Evolutionary conservation across 495 filamentous ascomycete species (phyloP).

Genomic region (Antarctomyces pellizariae): DNA sequence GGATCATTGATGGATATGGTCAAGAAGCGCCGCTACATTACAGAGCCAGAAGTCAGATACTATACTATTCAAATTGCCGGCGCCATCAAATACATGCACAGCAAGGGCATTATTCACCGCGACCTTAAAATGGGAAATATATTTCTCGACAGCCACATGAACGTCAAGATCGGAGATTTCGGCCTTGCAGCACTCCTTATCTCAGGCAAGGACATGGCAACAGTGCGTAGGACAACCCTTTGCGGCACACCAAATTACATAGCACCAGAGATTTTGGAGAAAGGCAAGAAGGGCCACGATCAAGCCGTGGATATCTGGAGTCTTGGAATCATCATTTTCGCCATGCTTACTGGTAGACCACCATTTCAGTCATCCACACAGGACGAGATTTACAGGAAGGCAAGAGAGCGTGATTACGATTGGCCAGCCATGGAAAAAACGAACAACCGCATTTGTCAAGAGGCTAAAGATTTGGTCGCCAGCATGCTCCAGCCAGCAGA

Average conservation of each 20-base stretch:
- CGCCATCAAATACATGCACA: conserved; percentile 92
- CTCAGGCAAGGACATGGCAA: conserved; percentile 59
- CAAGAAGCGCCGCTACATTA: conserved; percentile 62
- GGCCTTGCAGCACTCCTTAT: conserved; percentile 83
- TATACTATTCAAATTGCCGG: conserved; percentile 87
- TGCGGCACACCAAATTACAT: conserved; percentile 98
- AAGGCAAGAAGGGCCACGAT: conserved; percentile 68
- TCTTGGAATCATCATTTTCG: conserved; percentile 87
- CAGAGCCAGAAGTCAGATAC: conserved; percentile 73
- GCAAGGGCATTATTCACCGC: conserved; percentile 81
- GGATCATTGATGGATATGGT: conserved; percentile 99
- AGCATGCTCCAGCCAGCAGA: conserved; percentile 53
- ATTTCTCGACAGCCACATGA: conserved; percentile 90
- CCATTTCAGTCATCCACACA: conserved; percentile 74
- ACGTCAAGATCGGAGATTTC: conserved; percentile 94
- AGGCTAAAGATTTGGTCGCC: conserved; percentile 60
- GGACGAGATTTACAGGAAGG: conserved; percentile 66
- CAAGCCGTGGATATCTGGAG: conserved; percentile 91
- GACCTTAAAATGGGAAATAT: conserved; percentile 97
- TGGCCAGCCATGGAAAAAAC: conserved; percentile 37
- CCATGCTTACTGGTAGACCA: conserved; percentile 73
- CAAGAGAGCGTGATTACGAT: conserved; percentile 44
- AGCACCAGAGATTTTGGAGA: conserved; percentile 80
- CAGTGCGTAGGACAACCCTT: conserved; percentile 59
- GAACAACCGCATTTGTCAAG: conserved; percentile 23